These are phyloP conservation scores for Tolypocladium nubicola DNA, from an alignment of 2,329 filamentous ascomycete genomes.

Conservation along the genomic window DNA sequence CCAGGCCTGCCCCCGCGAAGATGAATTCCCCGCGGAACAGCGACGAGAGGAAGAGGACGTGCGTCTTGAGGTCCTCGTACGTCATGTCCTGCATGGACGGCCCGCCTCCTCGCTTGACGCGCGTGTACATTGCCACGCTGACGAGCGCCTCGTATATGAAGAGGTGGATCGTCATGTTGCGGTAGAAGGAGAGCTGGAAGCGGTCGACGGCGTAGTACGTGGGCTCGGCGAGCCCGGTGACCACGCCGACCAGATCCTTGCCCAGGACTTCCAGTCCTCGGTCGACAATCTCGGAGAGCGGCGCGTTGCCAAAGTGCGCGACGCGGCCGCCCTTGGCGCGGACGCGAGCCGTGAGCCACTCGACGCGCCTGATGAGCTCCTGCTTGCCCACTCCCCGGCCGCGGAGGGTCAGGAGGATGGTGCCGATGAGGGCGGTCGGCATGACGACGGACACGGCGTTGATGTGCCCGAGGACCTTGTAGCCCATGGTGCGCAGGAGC, in stretches of 20 bases:
- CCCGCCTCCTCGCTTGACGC: constrained; percentile 84
- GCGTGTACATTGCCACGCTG: constrained; percentile 80
- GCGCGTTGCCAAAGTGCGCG: constrained; percentile 78
- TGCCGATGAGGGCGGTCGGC: constrained; percentile 93
- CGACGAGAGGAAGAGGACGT: constrained; percentile 83
- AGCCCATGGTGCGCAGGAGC: constrained; percentile 76
- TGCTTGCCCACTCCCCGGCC: constrained; percentile 83
- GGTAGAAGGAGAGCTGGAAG: constrained; percentile 96
- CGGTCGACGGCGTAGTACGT: constrained; percentile 93
- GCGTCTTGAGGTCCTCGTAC: constrained; percentile 61
- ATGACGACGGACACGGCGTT: constrained; percentile 95
- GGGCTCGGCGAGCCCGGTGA: constrained; percentile 73
- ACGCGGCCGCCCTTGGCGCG: constrained; percentile 81
- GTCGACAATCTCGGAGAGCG: constrained; percentile 74
- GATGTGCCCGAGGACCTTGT: constrained; percentile 87
- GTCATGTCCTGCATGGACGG: constrained; percentile 69
- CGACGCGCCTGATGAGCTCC: constrained; percentile 75
- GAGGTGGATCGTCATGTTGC: constrained; percentile 98
- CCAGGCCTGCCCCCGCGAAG: constrained; percentile 78
- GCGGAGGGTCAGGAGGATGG: constrained; percentile 79
- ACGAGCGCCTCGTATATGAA: constrained; percentile 92
- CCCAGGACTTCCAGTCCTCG: constrained; percentile 87
- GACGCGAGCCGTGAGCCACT: constrained; percentile 80
- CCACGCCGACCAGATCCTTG: constrained; percentile 71
- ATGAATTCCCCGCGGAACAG: constrained; percentile 97